Conservation (phyloP, 495 filamentous ascomycete species). For the Penicillium coffeae region DNA sequence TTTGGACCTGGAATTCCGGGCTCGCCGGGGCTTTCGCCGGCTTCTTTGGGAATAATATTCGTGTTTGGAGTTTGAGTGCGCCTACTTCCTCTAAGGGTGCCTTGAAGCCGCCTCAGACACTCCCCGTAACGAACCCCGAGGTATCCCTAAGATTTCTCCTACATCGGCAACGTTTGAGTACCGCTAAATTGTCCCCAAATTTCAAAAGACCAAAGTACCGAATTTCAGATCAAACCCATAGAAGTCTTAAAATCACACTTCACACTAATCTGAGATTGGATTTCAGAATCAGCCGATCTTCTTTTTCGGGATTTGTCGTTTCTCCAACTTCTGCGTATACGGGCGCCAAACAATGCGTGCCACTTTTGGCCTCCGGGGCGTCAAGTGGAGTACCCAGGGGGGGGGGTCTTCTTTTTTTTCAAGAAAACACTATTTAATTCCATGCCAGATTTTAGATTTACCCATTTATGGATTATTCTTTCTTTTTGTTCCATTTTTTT, state of each 20-base stretch:
- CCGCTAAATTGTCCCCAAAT: not conserved
- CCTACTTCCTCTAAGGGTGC: too few species aligned
- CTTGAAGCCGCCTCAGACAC: too few species aligned
- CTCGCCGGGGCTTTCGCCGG: too few species aligned
- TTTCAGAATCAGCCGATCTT: not conserved
- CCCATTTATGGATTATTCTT: not conserved
- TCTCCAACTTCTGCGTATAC: not conserved
- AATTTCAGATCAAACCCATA: not conserved
- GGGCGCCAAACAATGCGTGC: not conserved
- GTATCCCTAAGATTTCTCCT: too few species aligned
- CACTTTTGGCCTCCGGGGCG: not conserved
- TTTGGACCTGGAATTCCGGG: not conserved
- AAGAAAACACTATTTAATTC: not conserved
- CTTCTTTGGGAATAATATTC: too few species aligned
- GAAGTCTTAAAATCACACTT: too few species aligned
- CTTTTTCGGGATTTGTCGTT: not conserved
- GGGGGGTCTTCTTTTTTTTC: not conserved
- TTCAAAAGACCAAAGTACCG: not conserved
- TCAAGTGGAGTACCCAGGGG: not conserved
- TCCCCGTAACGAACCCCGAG: too few species aligned
- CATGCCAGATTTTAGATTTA: not conserved
- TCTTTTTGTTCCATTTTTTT: not conserved
- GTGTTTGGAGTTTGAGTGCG: too few species aligned
- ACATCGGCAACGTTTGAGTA: too few species aligned
- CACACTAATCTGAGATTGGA: conserved; percentile 1